Evolutionary conservation across 2,329 filamentous ascomycete species (phyloP).

Genomic region (Phialocephala subalpina): DNA sequence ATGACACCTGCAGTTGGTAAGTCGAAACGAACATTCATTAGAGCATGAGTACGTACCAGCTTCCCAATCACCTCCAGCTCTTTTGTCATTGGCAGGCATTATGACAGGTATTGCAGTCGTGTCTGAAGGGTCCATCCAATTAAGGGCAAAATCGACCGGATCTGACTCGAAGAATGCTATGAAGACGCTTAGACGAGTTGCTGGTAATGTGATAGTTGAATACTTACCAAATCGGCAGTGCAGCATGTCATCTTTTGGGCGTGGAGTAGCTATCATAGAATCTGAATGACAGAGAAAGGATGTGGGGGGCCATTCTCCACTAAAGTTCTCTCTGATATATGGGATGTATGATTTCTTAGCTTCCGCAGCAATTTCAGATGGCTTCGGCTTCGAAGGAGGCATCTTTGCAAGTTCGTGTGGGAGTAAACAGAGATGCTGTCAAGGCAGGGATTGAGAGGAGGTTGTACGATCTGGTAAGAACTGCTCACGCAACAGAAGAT

Average conservation of each 20-base stretch:
- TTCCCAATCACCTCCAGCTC: slow-evolving; percentile 83
- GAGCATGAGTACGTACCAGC: slow-evolving; percentile 51
- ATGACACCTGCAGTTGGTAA: slow-evolving; percentile 53
- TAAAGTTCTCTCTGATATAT: slow-evolving; percentile 64
- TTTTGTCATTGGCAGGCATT: slow-evolving; percentile 72
- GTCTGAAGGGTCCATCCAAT: slow-evolving; percentile 54
- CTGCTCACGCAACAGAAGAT: slow-evolving; percentile 3
- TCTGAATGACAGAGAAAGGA: slow-evolving; percentile 59
- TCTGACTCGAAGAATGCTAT: slow-evolving; percentile 61
- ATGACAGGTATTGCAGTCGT: slow-evolving; percentile 44
- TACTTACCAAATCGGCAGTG: slow-evolving; percentile 54
- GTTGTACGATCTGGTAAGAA: slow-evolving; percentile 12
- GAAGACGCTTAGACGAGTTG: background rate
- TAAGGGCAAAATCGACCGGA: slow-evolving; percentile 66
- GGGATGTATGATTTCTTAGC: slow-evolving; percentile 77
- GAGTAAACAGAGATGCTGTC: background rate
- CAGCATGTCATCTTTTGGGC: slow-evolving; percentile 20
- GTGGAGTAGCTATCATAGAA: slow-evolving; percentile 52
- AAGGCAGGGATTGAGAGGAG: slow-evolving; percentile 11
- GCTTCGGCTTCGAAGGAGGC: slow-evolving; percentile 67
- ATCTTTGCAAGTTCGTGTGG: slow-evolving; percentile 46
- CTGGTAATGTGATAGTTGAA: slow-evolving; percentile 31
- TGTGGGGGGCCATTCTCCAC: slow-evolving; percentile 60
- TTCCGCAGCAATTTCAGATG: slow-evolving; percentile 75
- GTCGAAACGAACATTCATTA: background rate